Percentiles rank a stretch among this genome's conserved stretches.
phyloP scores from a whole-genome alignment of 306 rosid species.

The Oxytropis ochrocephala region DNA sequence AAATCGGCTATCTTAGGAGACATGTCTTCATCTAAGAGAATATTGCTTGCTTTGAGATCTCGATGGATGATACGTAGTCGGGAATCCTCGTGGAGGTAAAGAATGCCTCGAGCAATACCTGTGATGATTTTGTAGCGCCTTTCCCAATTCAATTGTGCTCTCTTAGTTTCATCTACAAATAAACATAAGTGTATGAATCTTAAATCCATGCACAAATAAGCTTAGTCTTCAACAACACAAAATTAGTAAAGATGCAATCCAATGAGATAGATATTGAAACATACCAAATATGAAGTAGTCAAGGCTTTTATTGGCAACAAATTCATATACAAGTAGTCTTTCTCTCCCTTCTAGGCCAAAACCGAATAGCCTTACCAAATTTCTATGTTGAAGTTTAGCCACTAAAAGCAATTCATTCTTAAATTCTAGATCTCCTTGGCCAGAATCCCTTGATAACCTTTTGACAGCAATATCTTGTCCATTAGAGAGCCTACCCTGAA shows the following conservation, averaged over 20 bases:
- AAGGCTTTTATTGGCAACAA: constrained; percentile 36
- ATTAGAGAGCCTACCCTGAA: constrained; percentile 5
- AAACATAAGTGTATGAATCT: background rate
- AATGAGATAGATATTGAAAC: background rate
- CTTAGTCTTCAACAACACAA: background rate
- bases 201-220: background rate
- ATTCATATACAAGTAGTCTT: constrained; percentile 38
- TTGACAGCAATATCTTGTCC: constrained; percentile 13
- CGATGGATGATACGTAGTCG: constrained; percentile 21
- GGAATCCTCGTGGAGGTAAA: constrained; percentile 46
- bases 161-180: constrained; percentile 22
- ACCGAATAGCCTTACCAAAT: constrained; percentile 21
- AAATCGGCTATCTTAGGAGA: constrained; percentile 40
- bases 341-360: constrained; percentile 6
- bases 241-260: background rate
- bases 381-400: constrained; percentile 15
- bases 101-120: constrained; percentile 31
- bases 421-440: constrained; percentile 28
- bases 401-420: constrained; percentile 31
- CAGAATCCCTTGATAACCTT: constrained; percentile 2
- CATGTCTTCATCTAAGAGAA: constrained; percentile 34
- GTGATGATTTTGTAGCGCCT: constrained; percentile 25
- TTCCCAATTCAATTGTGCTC: constrained; percentile 19
- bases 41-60: constrained; percentile 34
- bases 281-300: constrained; percentile 45